Evolutionary conservation across 2,329 filamentous ascomycete genomes (phyloP).

Genomic region (Colletotrichum sp.): DNA sequence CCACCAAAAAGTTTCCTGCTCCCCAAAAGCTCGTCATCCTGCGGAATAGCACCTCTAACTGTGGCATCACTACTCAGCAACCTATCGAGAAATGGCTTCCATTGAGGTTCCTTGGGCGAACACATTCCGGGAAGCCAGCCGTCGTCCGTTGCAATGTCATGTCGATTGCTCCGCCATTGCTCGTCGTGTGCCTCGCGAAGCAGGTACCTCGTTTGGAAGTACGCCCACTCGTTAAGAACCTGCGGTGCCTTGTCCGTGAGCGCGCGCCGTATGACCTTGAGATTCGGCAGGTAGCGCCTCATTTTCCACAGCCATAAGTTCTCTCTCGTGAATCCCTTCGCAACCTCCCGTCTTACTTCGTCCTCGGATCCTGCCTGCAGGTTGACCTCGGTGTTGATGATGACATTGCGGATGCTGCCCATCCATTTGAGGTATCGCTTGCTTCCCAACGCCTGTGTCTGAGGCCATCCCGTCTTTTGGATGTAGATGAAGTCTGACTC

Average conservation of each 20-base stretch:
- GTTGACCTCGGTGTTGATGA: not conserved
- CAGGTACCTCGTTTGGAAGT: not conserved
- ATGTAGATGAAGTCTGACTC: not conserved
- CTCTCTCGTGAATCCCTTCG: rapidly evolving
- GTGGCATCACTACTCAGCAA: not conserved
- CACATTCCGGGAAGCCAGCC: not conserved
- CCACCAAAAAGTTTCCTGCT: not conserved
- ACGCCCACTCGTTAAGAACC: not conserved
- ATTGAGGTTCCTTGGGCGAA: not conserved
- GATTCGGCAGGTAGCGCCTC: not conserved
- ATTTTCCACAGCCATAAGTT: not conserved
- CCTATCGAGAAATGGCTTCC: not conserved
- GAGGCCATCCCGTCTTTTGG: too few relatives aligned
- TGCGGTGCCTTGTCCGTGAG: rapidly evolving
- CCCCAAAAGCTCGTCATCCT: not conserved
- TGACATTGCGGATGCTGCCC: not conserved
- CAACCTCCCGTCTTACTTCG: not conserved
- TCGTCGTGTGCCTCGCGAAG: not conserved
- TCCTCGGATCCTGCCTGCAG: not conserved
- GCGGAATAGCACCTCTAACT: not conserved
- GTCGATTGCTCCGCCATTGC: not conserved
- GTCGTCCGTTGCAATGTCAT: rapidly evolving
- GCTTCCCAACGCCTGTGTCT: too few relatives aligned
- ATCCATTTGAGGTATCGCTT: not conserved
- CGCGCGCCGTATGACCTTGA: not conserved